Conservation (phyloP, 2,329 filamentous ascomycete species). For the Corinectria fuckeliana region DNA sequence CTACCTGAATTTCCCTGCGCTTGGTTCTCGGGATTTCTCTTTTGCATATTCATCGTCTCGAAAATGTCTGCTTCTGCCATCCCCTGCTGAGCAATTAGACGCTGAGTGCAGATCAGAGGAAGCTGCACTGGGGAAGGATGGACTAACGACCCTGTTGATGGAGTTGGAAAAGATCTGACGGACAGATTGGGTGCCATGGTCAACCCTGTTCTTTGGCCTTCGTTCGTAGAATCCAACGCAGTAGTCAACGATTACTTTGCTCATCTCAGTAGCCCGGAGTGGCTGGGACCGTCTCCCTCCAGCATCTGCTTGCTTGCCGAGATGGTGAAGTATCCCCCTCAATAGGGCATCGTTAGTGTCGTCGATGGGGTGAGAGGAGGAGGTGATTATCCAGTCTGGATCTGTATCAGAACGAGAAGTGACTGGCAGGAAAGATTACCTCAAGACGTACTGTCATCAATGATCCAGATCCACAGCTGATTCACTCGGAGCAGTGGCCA, state of each 20-base stretch:
- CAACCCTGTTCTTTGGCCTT: not conserved
- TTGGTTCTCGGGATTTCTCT: no score
- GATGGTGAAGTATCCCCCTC: not conserved
- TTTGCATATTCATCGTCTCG: no score
- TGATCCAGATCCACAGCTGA: constrained; percentile 29
- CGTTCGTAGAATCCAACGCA: constrained; percentile 22
- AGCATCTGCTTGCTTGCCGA: not conserved
- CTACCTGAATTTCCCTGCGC: no score
- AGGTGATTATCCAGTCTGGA: constrained; percentile 11
- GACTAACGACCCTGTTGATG: not conserved
- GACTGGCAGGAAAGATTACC: not conserved
- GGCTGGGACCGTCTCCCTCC: not conserved
- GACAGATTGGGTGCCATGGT: not conserved
- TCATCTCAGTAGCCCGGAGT: constrained; percentile 15
- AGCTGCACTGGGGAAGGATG: no score
- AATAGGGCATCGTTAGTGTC: not conserved
- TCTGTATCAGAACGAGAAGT: not conserved
- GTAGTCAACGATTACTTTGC: constrained; percentile 20
- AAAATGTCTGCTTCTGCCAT: not conserved
- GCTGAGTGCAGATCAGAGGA: no score
- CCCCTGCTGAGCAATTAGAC: not conserved
- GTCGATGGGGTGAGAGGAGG: not conserved
- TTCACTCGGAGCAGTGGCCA: constrained; percentile 21
- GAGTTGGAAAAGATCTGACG: not conserved
- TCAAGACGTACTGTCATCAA: constrained; percentile 14